Base-by-base conservation (phyloP, 352 stramenopile species). In the Globisporangium ultimum region DNA sequence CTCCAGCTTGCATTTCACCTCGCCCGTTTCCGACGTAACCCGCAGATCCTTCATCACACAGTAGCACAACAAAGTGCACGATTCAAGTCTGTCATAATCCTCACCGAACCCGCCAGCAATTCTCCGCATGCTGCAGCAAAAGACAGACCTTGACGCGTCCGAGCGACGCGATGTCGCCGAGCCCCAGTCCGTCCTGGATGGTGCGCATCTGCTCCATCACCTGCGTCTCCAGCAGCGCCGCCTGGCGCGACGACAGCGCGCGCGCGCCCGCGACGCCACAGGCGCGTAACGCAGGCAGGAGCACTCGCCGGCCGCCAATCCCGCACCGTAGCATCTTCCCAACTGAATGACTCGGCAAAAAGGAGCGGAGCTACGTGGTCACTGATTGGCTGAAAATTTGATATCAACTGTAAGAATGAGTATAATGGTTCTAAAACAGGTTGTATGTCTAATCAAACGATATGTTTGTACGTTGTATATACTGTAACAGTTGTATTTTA, bases 1-100 rank as follows among this genome's bases (percentile, higher is more conserved):
- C 53, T 92, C 83, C 15, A 95, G 74, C 54, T 87, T 88, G 64
- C 76, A 91, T n/a, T 65, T 55, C n/a, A 93, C 79, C n/a, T 61
- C 56, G 5, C 80, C 80, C 8, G 46, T 64, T 1, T 81, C 68
- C 2, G 71, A 68, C 10, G 42, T 60, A 6, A 91, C 79, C 24
- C 59, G 61, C 28, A 93, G 67, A 6, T 93, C 71, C 84, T 93
- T 22, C 14, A 43, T 9, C 1, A 18, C 18, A 12, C 42, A 60
- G 10, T n/a, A 61, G 11, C 22, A 49, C 9, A 60, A 41, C 11
- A 22, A 43, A 24, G 18, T 28, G 6, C 43, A 43, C 45, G 8
- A 36, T 8, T n/a, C 20, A 54, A 12, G 22, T 1, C 17, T 14
- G 22, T n/a, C 17, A n/a, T 17, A 1, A 48, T 28, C 17, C 11